phyloP scores from a whole-genome alignment of 805 yeast genomes.

The Yueomyces sp. region DNA sequence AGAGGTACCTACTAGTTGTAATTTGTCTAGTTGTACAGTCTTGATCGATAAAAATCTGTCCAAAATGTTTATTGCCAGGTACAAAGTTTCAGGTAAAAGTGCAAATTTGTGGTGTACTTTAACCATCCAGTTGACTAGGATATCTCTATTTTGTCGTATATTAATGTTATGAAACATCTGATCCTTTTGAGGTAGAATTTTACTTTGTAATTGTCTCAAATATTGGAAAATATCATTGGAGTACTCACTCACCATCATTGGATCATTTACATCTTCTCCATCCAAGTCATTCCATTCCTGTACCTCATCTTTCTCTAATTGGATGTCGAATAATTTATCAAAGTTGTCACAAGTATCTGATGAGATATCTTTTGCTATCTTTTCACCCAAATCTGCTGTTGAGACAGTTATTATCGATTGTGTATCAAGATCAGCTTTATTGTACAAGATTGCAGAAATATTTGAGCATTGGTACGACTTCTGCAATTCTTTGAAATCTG shows the following conservation, averaged over 20 bases:
- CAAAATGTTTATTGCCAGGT: conserved; percentile 68
- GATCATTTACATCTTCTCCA: conserved; percentile 62
- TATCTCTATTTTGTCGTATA: conserved; percentile 39
- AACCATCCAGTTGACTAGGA: conserved; percentile 81
- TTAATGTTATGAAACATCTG: conserved; percentile 26
- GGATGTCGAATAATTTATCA: too few species aligned
- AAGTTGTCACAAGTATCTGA: too few species aligned
- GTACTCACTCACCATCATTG: conserved; percentile 84
- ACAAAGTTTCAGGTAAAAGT: conserved; percentile 72
- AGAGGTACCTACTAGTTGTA: conserved; percentile 77
- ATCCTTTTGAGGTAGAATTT: conserved; percentile 43
- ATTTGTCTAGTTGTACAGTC: conserved; percentile 56
- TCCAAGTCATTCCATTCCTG: conserved; percentile 57
- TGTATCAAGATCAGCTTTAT: too few species aligned
- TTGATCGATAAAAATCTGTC: conserved; percentile 71
- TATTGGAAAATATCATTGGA: conserved; percentile 74
- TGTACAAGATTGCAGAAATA: background rate
- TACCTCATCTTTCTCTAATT: conserved; percentile 6
- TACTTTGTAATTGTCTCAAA: conserved; percentile 51
- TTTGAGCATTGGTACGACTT: background rate
- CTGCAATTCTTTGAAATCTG: background rate
- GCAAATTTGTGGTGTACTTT: conserved; percentile 75
- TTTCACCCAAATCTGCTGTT: too few species aligned
- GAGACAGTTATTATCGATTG: too few species aligned
- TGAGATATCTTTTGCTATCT: too few species aligned